These are phyloP conservation scores for Annona squamosa DNA, from an alignment of 164 flowering plant species.

Conservation along the genomic window DNA sequence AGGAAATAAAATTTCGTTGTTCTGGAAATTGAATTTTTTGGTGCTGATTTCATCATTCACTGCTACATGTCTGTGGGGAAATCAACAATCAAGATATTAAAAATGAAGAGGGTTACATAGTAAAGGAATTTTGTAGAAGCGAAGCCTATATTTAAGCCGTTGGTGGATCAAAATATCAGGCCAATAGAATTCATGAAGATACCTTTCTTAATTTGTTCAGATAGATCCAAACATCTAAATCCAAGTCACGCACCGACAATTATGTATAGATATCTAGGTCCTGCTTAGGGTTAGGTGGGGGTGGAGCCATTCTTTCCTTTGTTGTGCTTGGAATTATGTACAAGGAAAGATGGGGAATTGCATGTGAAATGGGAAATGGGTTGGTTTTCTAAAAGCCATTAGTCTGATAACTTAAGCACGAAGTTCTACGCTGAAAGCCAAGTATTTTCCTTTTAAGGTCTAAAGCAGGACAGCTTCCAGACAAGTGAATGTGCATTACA, in stretches of 20 bases:
- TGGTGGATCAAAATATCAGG: neutral
- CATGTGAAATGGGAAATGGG: neutral
- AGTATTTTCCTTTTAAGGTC: constrained; percentile 3
- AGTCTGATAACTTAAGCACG: constrained; percentile 4
- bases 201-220: neutral
- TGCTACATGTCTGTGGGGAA: too few relatives aligned
- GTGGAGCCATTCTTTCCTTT: constrained; percentile 8
- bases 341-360: constrained; percentile 2
- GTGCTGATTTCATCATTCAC: too few relatives aligned
- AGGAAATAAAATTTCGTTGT: too few relatives aligned
- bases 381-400: neutral
- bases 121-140: too few relatives aligned
- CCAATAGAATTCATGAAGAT: neutral
- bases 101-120: too few relatives aligned
- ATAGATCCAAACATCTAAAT: constrained; percentile 8
- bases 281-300: constrained; percentile 1
- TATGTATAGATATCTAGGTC: neutral
- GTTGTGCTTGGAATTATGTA: constrained; percentile 5
- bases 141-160: too few relatives aligned
- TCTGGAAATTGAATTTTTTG: too few relatives aligned
- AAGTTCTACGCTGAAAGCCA: constrained; percentile 3
- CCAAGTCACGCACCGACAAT: too few relatives aligned
- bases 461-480: neutral
- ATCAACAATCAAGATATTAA: too few relatives aligned
- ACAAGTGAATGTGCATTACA: neutral